These are phyloP conservation scores for Boletales sp. DNA, from an alignment of 768 basidiomycete species.

Conservation along the genomic window DNA sequence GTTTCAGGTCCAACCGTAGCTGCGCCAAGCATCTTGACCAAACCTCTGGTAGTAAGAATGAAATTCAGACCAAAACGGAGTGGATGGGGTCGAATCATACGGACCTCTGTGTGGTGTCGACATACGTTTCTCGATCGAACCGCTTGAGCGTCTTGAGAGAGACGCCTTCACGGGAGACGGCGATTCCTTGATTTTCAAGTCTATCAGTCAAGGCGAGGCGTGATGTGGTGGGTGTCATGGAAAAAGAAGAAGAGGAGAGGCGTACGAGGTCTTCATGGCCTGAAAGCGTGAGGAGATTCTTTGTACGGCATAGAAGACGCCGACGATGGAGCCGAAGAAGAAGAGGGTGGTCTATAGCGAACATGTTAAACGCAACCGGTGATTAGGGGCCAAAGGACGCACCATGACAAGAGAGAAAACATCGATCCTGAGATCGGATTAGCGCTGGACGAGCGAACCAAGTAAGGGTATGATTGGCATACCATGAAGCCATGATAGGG, in stretches of 20 bases:
- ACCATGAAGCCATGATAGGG: conserved; percentile 17
- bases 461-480: background rate
- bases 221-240: background rate
- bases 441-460: background rate
- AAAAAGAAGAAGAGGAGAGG: conserved; percentile 4
- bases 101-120: conserved; percentile 69
- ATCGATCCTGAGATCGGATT: conserved; percentile 9
- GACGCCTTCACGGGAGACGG: conserved; percentile 57
- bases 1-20: conserved; percentile 35
- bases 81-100: background rate
- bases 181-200: conserved; percentile 53
- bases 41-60: conserved; percentile 34
- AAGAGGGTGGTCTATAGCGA: conserved; percentile 42
- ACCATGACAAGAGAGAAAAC: conserved; percentile 17
- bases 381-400: background rate
- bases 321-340: conserved; percentile 45
- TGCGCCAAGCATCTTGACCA: conserved; percentile 50
- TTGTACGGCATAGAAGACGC: conserved; percentile 35
- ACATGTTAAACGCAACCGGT: background rate
- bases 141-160: conserved; percentile 61
- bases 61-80: background rate
- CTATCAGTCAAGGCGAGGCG: background rate
- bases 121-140: conserved; percentile 59
- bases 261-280: conserved; percentile 55
- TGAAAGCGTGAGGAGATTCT: conserved; percentile 41